Evolutionary conservation across 352 stramenopile species (phyloP), one percentile per base, ranked within the genome.

Genomic region (Globisporangium carolinianum): DNA sequence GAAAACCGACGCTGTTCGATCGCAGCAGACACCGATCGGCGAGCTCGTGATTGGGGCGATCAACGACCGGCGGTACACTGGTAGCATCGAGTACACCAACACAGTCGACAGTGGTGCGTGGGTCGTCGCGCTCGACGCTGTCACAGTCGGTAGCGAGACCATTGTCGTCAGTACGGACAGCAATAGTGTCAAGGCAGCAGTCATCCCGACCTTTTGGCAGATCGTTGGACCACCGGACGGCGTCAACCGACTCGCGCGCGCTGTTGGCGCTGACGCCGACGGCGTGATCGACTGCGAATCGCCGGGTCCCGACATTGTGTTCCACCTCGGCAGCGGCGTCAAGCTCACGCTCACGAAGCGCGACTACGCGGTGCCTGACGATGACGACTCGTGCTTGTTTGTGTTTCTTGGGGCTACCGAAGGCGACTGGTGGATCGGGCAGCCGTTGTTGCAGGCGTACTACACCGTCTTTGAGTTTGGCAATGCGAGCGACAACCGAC

Each of bases 281-380:
- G 5, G 7, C 35, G 39, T 3, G 39, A 82, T 97, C 62, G 79
- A 95, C 62, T 97, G 90, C 63, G 62, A 68, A 17, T 79, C 69
- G 47, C 63, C 86, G 6, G 68, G 73, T 51, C 87, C 88, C 5
- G 73, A 94, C 61, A 76, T 97, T 51, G 70, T 69, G 15, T 93
- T 96, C 53, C 76, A 60, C 17, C 79, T 97, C 63, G 3, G 11
- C 3, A 76, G 72, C 50, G 87, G 88, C 43, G 82, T 75, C 24
- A 67, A 68, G 32, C 96, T 87, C 57, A 73, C 66, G 2, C 71
- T 97, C 49, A 69, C 73, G 51, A 81, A 85, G 62, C 69, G 79
- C 35, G 71, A 94, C 43, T 87, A 94, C 49, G 17, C 49, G 32
- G 7, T 53, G 24, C 17, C 46, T 9, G 11, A 9, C 47, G 32